Evolutionary conservation across 495 filamentous ascomycete species (phyloP), one percentile per base, ranked within the genome.

Genomic region (Antarctomyces pellizariae): DNA sequence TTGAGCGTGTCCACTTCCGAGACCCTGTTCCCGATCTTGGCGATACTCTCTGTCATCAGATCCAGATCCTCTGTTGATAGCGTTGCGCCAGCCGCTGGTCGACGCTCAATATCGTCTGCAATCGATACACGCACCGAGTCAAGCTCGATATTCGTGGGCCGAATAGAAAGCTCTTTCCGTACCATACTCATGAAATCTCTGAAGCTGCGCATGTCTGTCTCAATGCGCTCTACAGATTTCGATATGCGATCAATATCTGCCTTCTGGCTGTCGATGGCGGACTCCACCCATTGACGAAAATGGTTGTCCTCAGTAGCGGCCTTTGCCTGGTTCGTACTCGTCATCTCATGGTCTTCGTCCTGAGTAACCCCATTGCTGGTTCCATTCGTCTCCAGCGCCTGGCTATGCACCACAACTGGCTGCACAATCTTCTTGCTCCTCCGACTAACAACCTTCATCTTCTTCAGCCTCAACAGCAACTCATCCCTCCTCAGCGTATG

Each of bases 401-500:
- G n/a, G n/a, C n/a, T n/a, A n/a, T n/a, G n/a, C n/a, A n/a, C n/a
- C n/a, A n/a, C n/a, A n/a, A n/a, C n/a, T n/a, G n/a, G n/a, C n/a
- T n/a, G n/a, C n/a, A n/a, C n/a, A n/a, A n/a, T n/a, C n/a, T n/a
- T n/a, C n/a, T n/a, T n/a, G n/a, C n/a, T n/a, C n/a, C n/a, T n/a
- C n/a, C n/a, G n/a, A n/a, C n/a, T n/a, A n/a, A n/a, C n/a, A n/a
- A n/a, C n/a, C n/a, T n/a, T 23, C 36, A 42, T 42, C 12, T 34
- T 23, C 15, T 25, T 16, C 11, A 42, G 24, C 13, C 30, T 28
- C 24, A 42, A 23, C 11, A 43, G 35, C n/a, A 35, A 18, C 15
- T 43, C 36, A 25, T 43, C 28, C 16, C 40, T 34, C 9, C 30
- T 28, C 9, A 43, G 13, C 2, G 37, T 12, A 35, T 43, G 36